Conservation (phyloP, 164 flowering plant species). For the Tetracentron sinense region DNA sequence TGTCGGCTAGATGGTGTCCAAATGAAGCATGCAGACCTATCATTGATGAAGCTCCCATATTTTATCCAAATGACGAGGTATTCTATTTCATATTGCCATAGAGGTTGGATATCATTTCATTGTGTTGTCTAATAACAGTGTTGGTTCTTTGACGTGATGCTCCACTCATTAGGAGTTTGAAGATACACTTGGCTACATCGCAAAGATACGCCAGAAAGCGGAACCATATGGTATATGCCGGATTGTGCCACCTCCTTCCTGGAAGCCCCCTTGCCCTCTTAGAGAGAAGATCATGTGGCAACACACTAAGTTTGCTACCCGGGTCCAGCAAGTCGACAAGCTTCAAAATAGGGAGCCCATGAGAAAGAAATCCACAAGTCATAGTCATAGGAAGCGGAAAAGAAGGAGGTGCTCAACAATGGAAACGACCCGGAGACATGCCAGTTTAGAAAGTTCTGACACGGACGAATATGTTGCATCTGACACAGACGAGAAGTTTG, state of each 20-base stretch:
- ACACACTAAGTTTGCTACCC: conserved; percentile 55
- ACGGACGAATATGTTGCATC: conserved; percentile 31
- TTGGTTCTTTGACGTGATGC: not conserved
- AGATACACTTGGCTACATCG: conserved; percentile 70
- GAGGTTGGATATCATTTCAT: not conserved
- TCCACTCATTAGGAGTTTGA: conserved; percentile 58
- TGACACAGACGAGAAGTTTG: conserved; percentile 74
- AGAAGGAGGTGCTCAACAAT: conserved; percentile 42
- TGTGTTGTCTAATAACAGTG: not conserved
- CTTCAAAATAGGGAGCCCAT: conserved; percentile 86
- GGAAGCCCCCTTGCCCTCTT: conserved; percentile 77
- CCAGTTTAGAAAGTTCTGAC: conserved; percentile 36
- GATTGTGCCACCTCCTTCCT: conserved; percentile 79
- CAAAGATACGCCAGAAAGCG: conserved; percentile 56
- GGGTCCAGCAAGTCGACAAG: conserved; percentile 68
- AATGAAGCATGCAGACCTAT: conserved; percentile 62
- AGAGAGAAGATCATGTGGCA: conserved; percentile 59
- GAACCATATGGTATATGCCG: conserved; percentile 85
- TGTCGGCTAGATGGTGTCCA: conserved; percentile 66
- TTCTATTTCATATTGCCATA: not conserved
- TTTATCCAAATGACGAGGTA: conserved; percentile 77
- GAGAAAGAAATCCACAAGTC: conserved; percentile 46
- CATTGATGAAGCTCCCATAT: conserved; percentile 78
- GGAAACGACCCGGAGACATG: conserved; percentile 35
- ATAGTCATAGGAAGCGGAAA: conserved; percentile 54